Evolutionary conservation across 2,329 filamentous ascomycete genomes (phyloP).

Genomic region (Davidsoniella australis): DNA sequence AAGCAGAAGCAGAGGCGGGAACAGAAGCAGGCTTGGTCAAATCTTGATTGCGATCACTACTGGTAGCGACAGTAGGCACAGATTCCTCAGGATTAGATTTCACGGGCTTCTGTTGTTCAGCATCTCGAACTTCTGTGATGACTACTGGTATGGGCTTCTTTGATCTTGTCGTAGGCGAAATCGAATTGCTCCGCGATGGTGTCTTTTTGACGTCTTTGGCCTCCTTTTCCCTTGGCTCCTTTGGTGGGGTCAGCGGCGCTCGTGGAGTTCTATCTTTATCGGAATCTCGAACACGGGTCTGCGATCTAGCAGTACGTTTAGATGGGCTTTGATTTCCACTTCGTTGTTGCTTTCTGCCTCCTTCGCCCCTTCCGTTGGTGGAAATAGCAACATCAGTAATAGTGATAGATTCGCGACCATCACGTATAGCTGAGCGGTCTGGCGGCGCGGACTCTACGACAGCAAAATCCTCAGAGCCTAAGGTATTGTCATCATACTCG

Average conservation of each 20-base stretch:
- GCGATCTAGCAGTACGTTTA: slow-evolving; percentile 1
- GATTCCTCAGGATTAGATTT: too few relatives aligned
- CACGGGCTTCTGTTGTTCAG: too few relatives aligned
- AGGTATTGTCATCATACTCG: neutral
- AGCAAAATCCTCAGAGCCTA: slow-evolving; percentile 1
- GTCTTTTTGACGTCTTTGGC: neutral
- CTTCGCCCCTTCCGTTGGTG: neutral
- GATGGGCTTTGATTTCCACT: neutral
- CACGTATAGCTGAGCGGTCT: slow-evolving; percentile 3
- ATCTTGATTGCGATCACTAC: too few relatives aligned
- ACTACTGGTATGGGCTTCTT: neutral
- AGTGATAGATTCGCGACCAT: neutral
- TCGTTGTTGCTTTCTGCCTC: neutral
- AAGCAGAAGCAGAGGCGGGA: too few relatives aligned
- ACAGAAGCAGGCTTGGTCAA: too few relatives aligned
- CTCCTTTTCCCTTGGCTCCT: neutral
- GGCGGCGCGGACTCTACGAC: neutral
- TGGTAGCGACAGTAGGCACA: too few relatives aligned
- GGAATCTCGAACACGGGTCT: neutral
- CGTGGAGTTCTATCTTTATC: neutral
- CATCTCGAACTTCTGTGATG: too few relatives aligned
- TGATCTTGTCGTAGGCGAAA: neutral
- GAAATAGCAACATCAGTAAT: too few relatives aligned
- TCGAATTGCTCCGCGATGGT: neutral
- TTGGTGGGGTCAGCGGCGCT: slow-evolving; percentile 2